Evolutionary conservation across 768 basidiomycete genomes (phyloP), one percentile per base, ranked within the genome.

Genomic region (Leccinum imitatum): DNA sequence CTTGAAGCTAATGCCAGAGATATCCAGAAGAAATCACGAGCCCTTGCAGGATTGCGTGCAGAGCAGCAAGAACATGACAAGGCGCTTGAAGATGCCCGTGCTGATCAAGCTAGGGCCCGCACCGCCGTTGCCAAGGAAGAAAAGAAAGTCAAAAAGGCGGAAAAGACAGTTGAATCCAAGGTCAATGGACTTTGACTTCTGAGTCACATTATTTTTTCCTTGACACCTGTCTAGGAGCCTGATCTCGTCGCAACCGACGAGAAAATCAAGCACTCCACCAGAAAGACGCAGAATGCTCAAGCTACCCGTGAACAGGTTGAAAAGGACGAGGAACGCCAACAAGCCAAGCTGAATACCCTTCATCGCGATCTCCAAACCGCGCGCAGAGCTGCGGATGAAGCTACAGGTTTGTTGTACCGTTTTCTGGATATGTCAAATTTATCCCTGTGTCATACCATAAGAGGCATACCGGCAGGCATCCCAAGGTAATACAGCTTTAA

Each of bases 151-250:
- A 97, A 97, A 78, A 91, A 89, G 72, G 89, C 89, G 1, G 95
- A 98, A 74, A 98, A 95, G 73, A 79, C 85, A 0, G 73, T 95
- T 9, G 96, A 98, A 59, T 85, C 81, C 15, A 93, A 91, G 79
- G 95, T 89, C 39, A 41, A 80, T 67, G 21, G 15, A 44, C 25
- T 1, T n/a, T 55, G n/a, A 1, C 6, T 13, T 13, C 58, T 3
- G 3, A 17, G 35, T 25, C 17, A 27, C 3, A 39, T 15, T 19
- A 10, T 5, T 1, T 30, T n/a, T 41, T n/a, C n/a, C 54, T n/a
- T 57, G 21, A 62, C 50, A 6, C 27, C 17, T 53, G 8, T 19
- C n/a, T 62, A 96, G 94, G 85, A 84, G 75, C 95, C 97, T 3
- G 90, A 91, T 51, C 80, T 98, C 2, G 86, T 93, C 27, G 82